phyloP scores from a whole-genome alignment of 805 yeast genomes.

The Candida fluviatilis region DNA sequence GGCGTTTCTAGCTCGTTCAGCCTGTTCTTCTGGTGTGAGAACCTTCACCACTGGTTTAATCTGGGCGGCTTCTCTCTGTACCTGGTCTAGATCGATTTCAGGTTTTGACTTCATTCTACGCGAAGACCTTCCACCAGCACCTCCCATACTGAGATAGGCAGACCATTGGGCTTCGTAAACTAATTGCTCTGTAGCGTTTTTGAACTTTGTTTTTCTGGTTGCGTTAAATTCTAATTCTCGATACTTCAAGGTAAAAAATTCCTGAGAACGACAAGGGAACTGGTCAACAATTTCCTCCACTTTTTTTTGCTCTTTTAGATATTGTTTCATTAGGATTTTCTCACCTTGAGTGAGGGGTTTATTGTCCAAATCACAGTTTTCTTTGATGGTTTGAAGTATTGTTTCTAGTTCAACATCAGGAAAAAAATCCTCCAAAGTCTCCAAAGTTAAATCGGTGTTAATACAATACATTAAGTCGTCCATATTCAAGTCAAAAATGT shows the following conservation, averaged over 20 bases:
- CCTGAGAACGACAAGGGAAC: constrained; percentile 22
- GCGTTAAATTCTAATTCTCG: constrained; percentile 22
- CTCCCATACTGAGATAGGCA: constrained; percentile 12
- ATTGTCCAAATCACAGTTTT: constrained; percentile 13
- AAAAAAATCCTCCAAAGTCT: constrained; percentile 10
- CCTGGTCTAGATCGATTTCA: constrained; percentile 13
- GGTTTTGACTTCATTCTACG: constrained; percentile 11
- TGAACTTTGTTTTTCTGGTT: constrained; percentile 24
- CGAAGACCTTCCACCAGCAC: neutral
- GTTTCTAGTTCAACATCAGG: constrained; percentile 9
- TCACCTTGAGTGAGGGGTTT: constrained; percentile 23
- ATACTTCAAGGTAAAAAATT: constrained; percentile 17
- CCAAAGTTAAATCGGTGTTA: constrained; percentile 14
- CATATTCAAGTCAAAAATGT: constrained; percentile 1
- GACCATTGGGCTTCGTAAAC: constrained; percentile 40
- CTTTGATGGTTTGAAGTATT: constrained; percentile 1
- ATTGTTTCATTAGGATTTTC: constrained; percentile 14
- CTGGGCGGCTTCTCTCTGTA: constrained; percentile 11
- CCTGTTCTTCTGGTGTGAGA: constrained; percentile 13
- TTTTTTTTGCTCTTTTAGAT: constrained; percentile 12
- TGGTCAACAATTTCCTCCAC: constrained; percentile 11
- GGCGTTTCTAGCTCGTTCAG: constrained; percentile 6
- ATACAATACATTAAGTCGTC: constrained; percentile 12
- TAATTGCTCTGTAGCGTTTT: constrained; percentile 25
- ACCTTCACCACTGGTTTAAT: constrained; percentile 5